Percentiles rank a stretch among this genome's conserved stretches.
phyloP scores from a whole-genome alignment of 1,284 basidiomycete species.

The Prillingera fragicola region DNA sequence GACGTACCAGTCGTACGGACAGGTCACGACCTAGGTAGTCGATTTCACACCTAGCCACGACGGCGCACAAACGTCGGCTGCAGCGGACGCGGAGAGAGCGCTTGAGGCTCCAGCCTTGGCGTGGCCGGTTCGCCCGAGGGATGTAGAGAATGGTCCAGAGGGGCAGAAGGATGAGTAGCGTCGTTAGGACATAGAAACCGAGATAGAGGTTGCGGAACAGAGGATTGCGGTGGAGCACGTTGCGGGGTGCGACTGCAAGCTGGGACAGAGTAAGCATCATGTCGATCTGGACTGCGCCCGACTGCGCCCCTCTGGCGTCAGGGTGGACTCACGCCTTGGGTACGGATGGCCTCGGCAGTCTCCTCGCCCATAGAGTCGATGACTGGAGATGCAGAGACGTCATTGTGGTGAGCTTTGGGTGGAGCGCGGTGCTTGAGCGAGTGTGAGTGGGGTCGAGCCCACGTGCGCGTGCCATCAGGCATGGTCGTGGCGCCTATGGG shows the following conservation, averaged over 20 bases:
- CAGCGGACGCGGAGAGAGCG: constrained; percentile 37
- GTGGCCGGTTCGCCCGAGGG: constrained; percentile 26
- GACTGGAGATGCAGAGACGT: no score
- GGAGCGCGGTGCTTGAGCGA: no score
- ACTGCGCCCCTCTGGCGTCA: no score
- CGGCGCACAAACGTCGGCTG: constrained; percentile 27
- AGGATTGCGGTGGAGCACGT: constrained; percentile 26
- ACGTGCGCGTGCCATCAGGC: no score
- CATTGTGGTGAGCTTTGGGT: no score
- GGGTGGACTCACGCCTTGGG: constrained; percentile 7
- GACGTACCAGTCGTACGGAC: constrained; percentile 25
- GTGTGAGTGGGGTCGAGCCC: no score
- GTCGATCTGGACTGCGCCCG: no score
- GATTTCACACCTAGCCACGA: constrained; percentile 41
- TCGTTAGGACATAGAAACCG: constrained; percentile 26
- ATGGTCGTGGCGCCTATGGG: no score
- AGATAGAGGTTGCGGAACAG: constrained; percentile 37
- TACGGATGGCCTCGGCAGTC: constrained; percentile 9
- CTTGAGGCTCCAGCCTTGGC: constrained; percentile 31
- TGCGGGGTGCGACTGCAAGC: constrained; percentile 28
- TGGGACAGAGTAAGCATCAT: constrained; percentile 5
- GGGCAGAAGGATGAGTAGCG: constrained; percentile 32
- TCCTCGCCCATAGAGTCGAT: no score
- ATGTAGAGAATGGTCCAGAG: constrained; percentile 33
- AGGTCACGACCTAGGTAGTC: constrained; percentile 40